Evolutionary conservation across 192 early-diverging fungal species (phyloP), one percentile per base, ranked within the genome.

Genomic region (Phlyctochytrium arcticum): DNA sequence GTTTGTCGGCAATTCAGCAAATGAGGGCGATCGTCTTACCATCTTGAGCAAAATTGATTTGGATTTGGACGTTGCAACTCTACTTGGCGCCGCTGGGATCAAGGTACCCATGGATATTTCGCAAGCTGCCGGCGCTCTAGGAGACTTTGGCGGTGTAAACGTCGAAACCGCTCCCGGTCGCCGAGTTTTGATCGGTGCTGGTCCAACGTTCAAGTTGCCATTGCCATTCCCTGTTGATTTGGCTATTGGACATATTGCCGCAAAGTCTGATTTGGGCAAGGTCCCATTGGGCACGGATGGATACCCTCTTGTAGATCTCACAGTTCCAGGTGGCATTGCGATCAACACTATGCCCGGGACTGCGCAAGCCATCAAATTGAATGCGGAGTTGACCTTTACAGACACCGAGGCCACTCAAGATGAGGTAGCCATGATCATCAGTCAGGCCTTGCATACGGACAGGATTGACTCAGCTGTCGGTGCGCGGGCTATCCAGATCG

Each of bases 171-270:
- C 29, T 17, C 68, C 59, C 24, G 59, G 27, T 5, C 21, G 27
- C 8, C 5, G 31, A 4, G 17, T 61, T 23, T 47, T 46, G n/a
- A 31, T 54, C n/a, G 23, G n/a, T 2, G 57, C 57, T 17, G 68
- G 60, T 32, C 55, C 57, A 24, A 60, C 55, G 53, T 66, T 66
- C 19, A 48, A 42, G 31, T 48, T 73, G 5, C 54, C 56, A 24
- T 19, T 73, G 23, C 70, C 70, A 10, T 67, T 72, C 51, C 48
- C 62, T 26, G 62, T 65, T 31, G 66, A 73, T 36, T 32, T 68
- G 6, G 49, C 62, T 15, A 68, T 73, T 51, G 56, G 56, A 31
- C 62, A 63, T 48, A 9, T 66, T 62, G 59, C 59, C 24, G 50
- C 44, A 3, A 31, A 44, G 4, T 51, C 65, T 2, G 44, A 65